Evolutionary conservation across 441 rosid genomes (phyloP), one percentile per base, ranked within the genome.

Genomic region (Gossypium lobatum): DNA sequence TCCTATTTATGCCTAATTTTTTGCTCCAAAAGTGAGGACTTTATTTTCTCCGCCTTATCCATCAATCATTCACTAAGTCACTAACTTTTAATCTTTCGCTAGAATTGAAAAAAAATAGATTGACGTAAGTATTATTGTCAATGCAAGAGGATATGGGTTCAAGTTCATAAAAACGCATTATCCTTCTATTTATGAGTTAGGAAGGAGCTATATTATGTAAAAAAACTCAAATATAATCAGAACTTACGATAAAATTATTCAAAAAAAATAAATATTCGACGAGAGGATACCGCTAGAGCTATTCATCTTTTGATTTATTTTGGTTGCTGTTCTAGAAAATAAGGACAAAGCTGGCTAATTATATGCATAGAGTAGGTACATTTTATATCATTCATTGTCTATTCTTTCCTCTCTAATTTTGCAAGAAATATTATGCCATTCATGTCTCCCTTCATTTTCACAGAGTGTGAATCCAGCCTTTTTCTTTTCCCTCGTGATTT

Each of bases 251-350:
- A 25, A 2, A 25, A 25, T 25, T 25, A 25, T 25, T 25, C 3
- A 25, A 25, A 25, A 2, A 0, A 25, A 25, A 25, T 25, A 25
- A 25, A 25, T 5, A 31, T 31, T 31, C 37, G 37, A 31, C 8
- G 0, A 34, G 39, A 34, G 39, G 39, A 34, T 34, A 34, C 39
- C 39, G 6, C 1, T 6, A 34, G 39, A 34, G 39, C 39, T 6
- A n/a, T 28, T 61, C 45, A 61, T n/a, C 13, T 61, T 28, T 61
- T 57, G 62, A 57, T n/a, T 67, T 68, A 54, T 34, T 77, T 28
- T 28, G 34, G 34, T 4, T 69, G 48, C 39, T 78, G 78, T 74
- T 79, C 25, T 18, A 62, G 68, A 72, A 74, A 37, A 31, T 46
- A 69, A 76, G 62, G 63, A 78, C 74, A 75, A 46, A 1, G 64